Evolutionary conservation across 2,329 filamentous ascomycete genomes (phyloP).

Genomic region (Xylaria sp.): DNA sequence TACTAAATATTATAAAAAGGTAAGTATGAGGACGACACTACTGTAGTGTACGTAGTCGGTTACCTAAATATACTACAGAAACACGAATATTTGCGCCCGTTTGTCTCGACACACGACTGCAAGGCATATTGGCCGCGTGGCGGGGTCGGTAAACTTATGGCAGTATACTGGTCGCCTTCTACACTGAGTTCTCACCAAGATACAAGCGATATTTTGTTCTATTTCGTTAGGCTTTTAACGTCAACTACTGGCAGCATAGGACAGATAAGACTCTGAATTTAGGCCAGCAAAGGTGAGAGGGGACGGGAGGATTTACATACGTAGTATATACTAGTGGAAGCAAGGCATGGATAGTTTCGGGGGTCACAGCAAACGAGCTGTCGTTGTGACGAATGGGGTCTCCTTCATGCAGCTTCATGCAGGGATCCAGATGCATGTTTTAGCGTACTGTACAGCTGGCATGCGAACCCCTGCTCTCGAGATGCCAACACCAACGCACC

Average conservation of each 20-base stretch:
- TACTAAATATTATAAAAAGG: background rate
- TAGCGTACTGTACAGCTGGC: conserved; percentile 20
- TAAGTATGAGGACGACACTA: background rate
- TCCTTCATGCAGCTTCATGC: conserved; percentile 23
- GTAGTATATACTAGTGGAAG: background rate
- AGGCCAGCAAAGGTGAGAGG: background rate
- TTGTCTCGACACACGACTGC: background rate
- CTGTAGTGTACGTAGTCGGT: too few relatives aligned
- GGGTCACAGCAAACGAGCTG: too few relatives aligned
- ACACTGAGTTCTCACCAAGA: background rate
- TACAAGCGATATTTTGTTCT: background rate
- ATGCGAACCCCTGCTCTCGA: conserved; percentile 37
- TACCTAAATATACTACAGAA: background rate
- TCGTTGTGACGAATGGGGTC: conserved; percentile 22
- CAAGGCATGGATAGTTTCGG: too few relatives aligned
- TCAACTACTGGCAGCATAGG: background rate
- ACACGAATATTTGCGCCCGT: background rate
- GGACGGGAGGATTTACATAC: background rate
- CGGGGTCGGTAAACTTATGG: background rate
- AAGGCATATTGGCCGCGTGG: background rate
- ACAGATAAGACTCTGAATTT: background rate
- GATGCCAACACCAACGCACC: conserved; percentile 33
- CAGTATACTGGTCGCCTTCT: background rate
- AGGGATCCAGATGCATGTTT: conserved; percentile 34
- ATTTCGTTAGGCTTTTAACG: too few relatives aligned